Evolutionary conservation across 176 grass and related monocot species (phyloP), one percentile per base, ranked within the genome.

Genomic region (Carex cristatella): DNA sequence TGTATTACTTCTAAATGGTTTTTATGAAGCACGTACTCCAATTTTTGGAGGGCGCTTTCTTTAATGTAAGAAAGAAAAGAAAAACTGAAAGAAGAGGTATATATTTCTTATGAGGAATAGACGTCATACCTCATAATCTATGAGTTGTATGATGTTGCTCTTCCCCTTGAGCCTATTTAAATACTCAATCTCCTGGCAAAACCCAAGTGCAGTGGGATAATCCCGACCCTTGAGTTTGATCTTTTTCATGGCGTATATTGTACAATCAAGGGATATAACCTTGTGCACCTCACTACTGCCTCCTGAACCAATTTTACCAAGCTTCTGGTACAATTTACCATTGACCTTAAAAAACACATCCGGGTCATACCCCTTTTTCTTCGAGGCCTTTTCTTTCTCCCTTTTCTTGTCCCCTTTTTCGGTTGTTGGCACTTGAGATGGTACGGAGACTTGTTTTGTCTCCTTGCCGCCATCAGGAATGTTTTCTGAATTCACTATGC

Each of bases 261-360:
- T 87, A 80, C 91, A 89, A 69, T 95, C 95, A 3, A 66, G 74
- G 57, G 95, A 95, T 83, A 98, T 98, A 76, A 98, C 93, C 85
- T 98, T 98, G 73, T 98, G 85, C 62, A 98, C 93, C 90, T 98
- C 93, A 90, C 93, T 98, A 76, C 95, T 98, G 38, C 95, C 95
- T 23, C 95, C 95, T 15, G 92, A 94, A 38, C 95, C 95, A 72
- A 98, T 98, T 92, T 98, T 98, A 61, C 95, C 89, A 55, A 98
- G 92, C 82, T 93, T 98, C 86, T 98, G 95, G 90, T 95, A 98
- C 46, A 94, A 86, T 79, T 98, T 98, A 72, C 93, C 95, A 40
- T 93, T 94, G 67, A 98, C 93, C 79, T 93, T 95, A 79, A 93
- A 93, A 87, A 93, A 95, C 58, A 88, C 85, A 86, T 95, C 87